These are phyloP conservation scores for Hyaloscypha finlandica DNA, from an alignment of 495 filamentous ascomycete species.

Conservation along the genomic window DNA sequence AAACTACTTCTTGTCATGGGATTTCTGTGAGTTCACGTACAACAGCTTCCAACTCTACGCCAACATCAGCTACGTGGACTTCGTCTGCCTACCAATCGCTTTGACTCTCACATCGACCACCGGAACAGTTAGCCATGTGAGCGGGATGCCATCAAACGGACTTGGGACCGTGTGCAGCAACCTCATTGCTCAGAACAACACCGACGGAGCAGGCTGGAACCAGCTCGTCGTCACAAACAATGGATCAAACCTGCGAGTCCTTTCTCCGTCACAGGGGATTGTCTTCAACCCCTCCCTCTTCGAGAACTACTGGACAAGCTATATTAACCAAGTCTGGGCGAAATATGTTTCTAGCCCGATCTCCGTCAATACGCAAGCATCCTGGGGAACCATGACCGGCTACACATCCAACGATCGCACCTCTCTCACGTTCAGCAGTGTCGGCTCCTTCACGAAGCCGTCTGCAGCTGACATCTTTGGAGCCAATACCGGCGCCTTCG, in stretches of 20 bases:
- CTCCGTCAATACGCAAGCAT: conserved; percentile 26
- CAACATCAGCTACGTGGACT: conserved; percentile 77
- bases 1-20: conserved; percentile 64
- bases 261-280: conserved; percentile 67
- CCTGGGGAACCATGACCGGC: conserved; percentile 48
- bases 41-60: conserved; percentile 66
- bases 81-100: conserved; percentile 65
- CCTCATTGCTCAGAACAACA: conserved; percentile 52
- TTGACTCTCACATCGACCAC: conserved; percentile 55
- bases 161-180: conserved; percentile 55
- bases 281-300: conserved; percentile 60
- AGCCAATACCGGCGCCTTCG: conserved; percentile 68
- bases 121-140: conserved; percentile 53
- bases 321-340: conserved; percentile 65
- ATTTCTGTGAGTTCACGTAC: conserved; percentile 74
- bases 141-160: conserved; percentile 57
- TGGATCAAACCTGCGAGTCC: conserved; percentile 57
- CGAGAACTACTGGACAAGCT: conserved; percentile 59
- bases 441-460: conserved; percentile 55
- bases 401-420: conserved; percentile 46
- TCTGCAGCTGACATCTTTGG: conserved; percentile 65
- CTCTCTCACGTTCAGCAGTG: conserved; percentile 50
- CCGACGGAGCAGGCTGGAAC: conserved; percentile 63
- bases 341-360: conserved; percentile 54
- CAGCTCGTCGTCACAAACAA: conserved; percentile 55